These are phyloP conservation scores for Blastocystis sp. DNA, from an alignment of 352 stramenopile genomes.

Conservation along the genomic window DNA sequence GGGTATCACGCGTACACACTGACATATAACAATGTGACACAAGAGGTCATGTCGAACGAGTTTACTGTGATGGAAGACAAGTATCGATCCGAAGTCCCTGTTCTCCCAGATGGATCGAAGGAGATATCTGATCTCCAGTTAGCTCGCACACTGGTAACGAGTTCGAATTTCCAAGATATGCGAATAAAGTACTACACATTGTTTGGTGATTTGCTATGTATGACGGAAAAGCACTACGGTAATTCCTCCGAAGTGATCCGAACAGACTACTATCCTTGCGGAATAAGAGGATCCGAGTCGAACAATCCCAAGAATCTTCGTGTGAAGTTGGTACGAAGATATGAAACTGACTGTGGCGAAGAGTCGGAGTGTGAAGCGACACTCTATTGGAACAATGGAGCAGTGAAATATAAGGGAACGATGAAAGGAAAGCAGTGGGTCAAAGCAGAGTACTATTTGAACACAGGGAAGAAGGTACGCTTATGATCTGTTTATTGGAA, in stretches of 20 bases:
- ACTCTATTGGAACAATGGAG: conserved; percentile 48
- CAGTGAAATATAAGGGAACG: neutral
- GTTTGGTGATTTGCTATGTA: neutral
- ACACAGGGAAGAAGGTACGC: neutral
- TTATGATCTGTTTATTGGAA: conserved; percentile 20
- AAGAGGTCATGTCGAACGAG: neutral
- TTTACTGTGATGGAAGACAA: neutral
- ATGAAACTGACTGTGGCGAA: neutral
- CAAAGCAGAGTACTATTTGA: neutral
- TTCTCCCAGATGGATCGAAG: neutral
- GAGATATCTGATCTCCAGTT: neutral
- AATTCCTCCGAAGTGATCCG: neutral
- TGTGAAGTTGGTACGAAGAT: neutral
- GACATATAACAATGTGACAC: neutral
- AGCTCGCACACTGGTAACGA: neutral
- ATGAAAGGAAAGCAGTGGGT: neutral
- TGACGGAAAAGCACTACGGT: neutral
- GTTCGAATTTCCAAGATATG: neutral
- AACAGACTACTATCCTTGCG: neutral
- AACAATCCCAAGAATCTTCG: neutral
- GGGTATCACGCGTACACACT: neutral
- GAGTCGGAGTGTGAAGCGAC: neutral
- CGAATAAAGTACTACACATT: neutral
- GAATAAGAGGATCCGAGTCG: neutral
- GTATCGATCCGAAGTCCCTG: neutral